Percentiles rank a stretch among this genome's conserved stretches.
Conservation (phyloP, 805 yeast genomes). For the Ogataea ramenticola region DNA sequence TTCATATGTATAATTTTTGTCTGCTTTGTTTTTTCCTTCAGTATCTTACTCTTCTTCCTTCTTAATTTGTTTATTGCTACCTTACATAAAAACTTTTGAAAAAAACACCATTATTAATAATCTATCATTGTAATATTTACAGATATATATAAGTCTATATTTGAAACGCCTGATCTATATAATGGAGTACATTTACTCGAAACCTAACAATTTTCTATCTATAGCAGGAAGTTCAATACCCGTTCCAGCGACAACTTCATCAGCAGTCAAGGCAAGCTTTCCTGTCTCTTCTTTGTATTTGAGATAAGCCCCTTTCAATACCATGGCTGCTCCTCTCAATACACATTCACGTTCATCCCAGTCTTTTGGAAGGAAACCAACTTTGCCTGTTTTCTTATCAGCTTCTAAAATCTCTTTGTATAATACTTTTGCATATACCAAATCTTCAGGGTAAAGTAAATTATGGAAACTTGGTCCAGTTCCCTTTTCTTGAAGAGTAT, state of each 20-base stretch:
- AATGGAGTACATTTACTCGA: neutral
- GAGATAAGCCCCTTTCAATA: conserved; percentile 38
- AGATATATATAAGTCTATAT: too few relatives aligned
- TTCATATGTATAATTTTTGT: neutral
- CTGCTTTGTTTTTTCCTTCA: too few relatives aligned
- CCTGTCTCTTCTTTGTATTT: conserved; percentile 30
- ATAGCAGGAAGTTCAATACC: conserved; percentile 26
- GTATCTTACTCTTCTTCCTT: too few relatives aligned
- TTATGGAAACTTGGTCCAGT: conserved; percentile 40
- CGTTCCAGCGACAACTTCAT: conserved; percentile 31
- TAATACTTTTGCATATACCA: conserved; percentile 39
- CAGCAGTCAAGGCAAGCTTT: conserved; percentile 27
- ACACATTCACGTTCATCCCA: conserved; percentile 43
- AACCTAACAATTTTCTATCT: conserved; percentile 5
- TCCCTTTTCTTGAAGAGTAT: conserved; percentile 34
- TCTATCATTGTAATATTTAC: too few relatives aligned
- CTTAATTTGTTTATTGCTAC: too few relatives aligned
- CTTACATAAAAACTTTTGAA: too few relatives aligned
- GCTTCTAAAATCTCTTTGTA: conserved; percentile 26
- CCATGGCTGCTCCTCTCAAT: conserved; percentile 35
- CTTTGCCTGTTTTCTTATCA: conserved; percentile 28
- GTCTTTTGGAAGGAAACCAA: conserved; percentile 41
- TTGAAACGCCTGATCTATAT: too few relatives aligned
- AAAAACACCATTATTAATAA: too few relatives aligned
- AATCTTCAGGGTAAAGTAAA: conserved; percentile 49